Conservation (phyloP, 108 stramenopile genomes). For the Epipyxis sp. region DNA sequence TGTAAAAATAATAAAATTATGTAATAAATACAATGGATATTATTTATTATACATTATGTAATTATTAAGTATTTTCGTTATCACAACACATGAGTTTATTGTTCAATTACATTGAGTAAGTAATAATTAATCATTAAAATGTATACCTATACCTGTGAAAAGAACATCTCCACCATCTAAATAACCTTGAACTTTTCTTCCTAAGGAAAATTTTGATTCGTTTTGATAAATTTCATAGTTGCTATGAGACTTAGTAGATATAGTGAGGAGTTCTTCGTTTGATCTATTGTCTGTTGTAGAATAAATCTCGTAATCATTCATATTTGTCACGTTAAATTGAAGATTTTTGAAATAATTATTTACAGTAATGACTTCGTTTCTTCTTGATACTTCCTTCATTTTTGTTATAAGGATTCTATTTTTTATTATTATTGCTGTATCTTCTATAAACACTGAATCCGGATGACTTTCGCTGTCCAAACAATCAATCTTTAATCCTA, state of each 20-base stretch:
- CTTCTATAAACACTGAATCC: background rate
- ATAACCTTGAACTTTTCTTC: background rate
- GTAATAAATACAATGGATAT: too few species aligned
- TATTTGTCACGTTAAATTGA: too few species aligned
- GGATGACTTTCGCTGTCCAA: background rate
- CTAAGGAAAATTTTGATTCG: background rate
- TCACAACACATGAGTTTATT: too few species aligned
- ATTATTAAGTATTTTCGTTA: too few species aligned
- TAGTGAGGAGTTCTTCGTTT: too few species aligned
- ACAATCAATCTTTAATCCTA: background rate
- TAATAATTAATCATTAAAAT: too few species aligned
- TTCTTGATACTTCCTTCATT: background rate
- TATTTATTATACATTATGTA: too few species aligned
- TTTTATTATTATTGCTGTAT: background rate
- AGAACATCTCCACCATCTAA: background rate
- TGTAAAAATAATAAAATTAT: too few species aligned
- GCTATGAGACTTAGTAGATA: too few species aligned
- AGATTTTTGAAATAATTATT: background rate
- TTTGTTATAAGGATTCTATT: background rate
- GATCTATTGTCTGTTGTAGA: too few species aligned
- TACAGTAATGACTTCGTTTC: background rate
- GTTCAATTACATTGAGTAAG: too few species aligned
- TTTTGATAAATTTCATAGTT: background rate
- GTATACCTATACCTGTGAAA: background rate
- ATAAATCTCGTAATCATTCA: too few species aligned